Conservation (phyloP, 2,329 filamentous ascomycete species). For the Eutypa lata region DNA sequence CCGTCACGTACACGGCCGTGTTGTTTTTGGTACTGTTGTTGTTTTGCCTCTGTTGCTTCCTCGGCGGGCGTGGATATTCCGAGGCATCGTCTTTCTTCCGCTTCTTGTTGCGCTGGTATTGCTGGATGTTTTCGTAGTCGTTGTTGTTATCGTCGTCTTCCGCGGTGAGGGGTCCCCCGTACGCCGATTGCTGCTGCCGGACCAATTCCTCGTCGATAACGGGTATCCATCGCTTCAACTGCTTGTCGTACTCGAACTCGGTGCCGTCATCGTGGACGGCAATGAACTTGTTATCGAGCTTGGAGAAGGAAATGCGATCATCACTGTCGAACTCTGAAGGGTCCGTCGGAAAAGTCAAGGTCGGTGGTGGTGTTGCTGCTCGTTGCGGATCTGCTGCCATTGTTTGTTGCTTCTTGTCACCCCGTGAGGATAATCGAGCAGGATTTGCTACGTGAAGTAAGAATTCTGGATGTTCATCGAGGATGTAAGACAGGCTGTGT, state of each 20-base stretch:
- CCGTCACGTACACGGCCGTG: slow-evolving; percentile 89
- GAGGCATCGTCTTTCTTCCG: slow-evolving; percentile 32
- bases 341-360: slow-evolving; percentile 51
- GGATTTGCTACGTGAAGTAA: neutral
- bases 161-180: slow-evolving; percentile 31
- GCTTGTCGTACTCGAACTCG: slow-evolving; percentile 79
- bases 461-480: neutral
- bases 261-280: slow-evolving; percentile 80
- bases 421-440: too few relatives aligned
- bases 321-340: slow-evolving; percentile 71
- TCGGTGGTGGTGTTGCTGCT: slow-evolving; percentile 7
- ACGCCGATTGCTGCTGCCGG: slow-evolving; percentile 31
- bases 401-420: neutral
- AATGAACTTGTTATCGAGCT: slow-evolving; percentile 75
- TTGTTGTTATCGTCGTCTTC: slow-evolving; percentile 32
- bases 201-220: slow-evolving; percentile 43
- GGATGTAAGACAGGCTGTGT: neutral
- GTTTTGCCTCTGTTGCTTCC: slow-evolving; percentile 46
- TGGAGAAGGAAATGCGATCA: slow-evolving; percentile 83
- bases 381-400: slow-evolving; percentile 20
- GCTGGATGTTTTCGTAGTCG: slow-evolving; percentile 20
- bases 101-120: slow-evolving; percentile 31
- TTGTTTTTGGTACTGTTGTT: slow-evolving; percentile 64
- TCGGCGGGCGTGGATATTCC: slow-evolving; percentile 33
- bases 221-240: slow-evolving; percentile 72